Evolutionary conservation across 352 stramenopile genomes (phyloP).

Genomic region (Globisporangium okanoganense): DNA sequence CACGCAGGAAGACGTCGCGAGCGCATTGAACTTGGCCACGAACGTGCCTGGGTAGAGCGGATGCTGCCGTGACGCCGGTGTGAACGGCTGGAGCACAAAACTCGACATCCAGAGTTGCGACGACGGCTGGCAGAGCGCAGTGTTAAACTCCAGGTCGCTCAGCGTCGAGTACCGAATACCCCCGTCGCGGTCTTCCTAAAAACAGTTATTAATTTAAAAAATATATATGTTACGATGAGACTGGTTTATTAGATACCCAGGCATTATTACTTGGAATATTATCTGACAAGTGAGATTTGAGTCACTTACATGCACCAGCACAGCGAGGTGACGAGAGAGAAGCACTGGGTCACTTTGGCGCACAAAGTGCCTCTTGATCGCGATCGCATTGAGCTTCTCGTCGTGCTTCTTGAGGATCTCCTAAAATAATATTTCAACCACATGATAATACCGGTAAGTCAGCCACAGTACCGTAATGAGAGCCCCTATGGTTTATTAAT

Average conservation of each 20-base stretch:
- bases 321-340: slow-evolving; percentile 20
- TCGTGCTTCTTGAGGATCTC: slow-evolving; percentile 48
- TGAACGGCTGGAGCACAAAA: slow-evolving; percentile 50
- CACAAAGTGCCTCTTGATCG: slow-evolving; percentile 45
- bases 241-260: not conserved
- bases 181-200: slow-evolving; percentile 40
- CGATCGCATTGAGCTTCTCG: slow-evolving; percentile 29
- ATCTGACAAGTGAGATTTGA: not conserved
- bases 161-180: slow-evolving; percentile 34
- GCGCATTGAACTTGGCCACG: slow-evolving; percentile 54
- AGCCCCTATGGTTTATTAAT: too few relatives aligned
- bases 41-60: slow-evolving; percentile 34
- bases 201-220: slow-evolving; percentile 10
- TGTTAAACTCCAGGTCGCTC: slow-evolving; percentile 55
- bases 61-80: slow-evolving; percentile 25
- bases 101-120: slow-evolving; percentile 37
- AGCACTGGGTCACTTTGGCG: slow-evolving; percentile 16
- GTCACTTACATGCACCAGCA: slow-evolving; percentile 27
- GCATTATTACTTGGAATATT: not conserved
- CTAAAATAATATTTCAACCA: slow-evolving; percentile 20
- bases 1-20: slow-evolving; percentile 29
- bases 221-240: not conserved
- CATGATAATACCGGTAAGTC: not conserved
- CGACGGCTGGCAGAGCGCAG: slow-evolving; percentile 40
- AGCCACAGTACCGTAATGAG: not conserved